phyloP scores from a whole-genome alignment of 2,329 filamentous ascomycete genomes.

The Botrytis porri region DNA sequence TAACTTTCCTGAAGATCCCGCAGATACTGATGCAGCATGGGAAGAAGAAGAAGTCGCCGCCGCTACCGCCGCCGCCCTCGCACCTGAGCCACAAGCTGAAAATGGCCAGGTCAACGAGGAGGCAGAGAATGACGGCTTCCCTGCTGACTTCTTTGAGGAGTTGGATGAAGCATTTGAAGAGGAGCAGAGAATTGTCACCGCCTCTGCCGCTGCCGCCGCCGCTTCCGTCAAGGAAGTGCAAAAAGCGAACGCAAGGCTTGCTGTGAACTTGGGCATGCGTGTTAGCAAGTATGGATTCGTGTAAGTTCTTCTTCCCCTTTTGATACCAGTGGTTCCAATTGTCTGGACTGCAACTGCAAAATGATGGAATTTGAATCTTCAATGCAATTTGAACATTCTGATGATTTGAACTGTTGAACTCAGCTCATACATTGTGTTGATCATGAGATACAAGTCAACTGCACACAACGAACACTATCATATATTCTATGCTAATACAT shows the following conservation, averaged over 20 bases:
- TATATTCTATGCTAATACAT: not conserved
- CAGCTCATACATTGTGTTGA: not conserved
- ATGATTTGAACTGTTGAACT: not conserved
- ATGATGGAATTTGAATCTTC: not conserved
- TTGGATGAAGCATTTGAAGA: no score
- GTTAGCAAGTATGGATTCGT: rapidly evolving
- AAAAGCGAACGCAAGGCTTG: rapidly evolving
- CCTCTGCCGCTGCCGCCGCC: no score
- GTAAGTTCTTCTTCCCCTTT: not conserved
- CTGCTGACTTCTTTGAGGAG: no score
- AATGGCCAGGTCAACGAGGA: not conserved
- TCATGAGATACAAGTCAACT: not conserved
- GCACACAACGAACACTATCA: rapidly evolving
- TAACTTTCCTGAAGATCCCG: rapidly evolving
- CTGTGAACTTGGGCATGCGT: rapidly evolving
- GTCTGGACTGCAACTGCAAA: not conserved
- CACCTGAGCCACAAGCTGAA: not conserved
- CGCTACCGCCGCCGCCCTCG: no score
- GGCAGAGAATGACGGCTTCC: not conserved
- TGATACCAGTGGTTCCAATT: not conserved
- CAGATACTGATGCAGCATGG: not conserved
- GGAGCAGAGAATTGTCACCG: no score
- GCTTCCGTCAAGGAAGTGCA: no score
- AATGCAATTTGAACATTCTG: not conserved
- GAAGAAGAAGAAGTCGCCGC: not conserved